These are phyloP conservation scores for Articulospora tetracladia DNA, from an alignment of 495 filamentous ascomycete genomes.

Conservation along the genomic window DNA sequence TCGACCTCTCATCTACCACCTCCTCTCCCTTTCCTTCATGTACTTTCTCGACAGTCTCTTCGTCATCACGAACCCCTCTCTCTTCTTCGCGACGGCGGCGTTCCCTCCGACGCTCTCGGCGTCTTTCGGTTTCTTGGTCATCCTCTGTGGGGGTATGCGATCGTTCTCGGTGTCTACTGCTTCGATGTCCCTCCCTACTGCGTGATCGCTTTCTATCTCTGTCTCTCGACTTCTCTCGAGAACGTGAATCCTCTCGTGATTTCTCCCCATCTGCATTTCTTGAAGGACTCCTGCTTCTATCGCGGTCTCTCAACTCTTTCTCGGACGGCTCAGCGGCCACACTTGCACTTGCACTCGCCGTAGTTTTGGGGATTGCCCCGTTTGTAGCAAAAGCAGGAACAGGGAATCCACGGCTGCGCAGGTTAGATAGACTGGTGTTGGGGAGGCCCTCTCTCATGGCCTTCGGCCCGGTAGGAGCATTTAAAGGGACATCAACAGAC, in stretches of 20 bases:
- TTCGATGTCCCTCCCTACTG: conserved; percentile 50
- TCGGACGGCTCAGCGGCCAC: conserved; percentile 17
- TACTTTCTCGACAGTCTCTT: conserved; percentile 2
- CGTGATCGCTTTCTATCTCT: conserved; percentile 25
- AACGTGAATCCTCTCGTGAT: conserved; percentile 30
- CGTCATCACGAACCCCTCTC: conserved; percentile 15
- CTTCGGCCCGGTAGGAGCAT: conserved; percentile 87
- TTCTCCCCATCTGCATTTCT: conserved; percentile 23
- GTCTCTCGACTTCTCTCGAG: conserved; percentile 34
- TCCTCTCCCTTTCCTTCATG: conserved; percentile 13
- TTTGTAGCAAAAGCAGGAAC: conserved; percentile 5
- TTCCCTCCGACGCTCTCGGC: conserved; percentile 39
- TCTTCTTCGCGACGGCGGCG: conserved; percentile 24
- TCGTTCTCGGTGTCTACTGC: conserved; percentile 50
- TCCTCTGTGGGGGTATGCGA: conserved; percentile 46
- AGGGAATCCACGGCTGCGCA: conserved; percentile 38
- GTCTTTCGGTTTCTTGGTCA: conserved; percentile 45
- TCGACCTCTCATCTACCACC: conserved; percentile 13
- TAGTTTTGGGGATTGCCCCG: conserved; percentile 10
- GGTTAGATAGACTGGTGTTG: conserved; percentile 61
- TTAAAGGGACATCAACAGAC: conserved; percentile 42
- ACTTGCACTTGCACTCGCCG: conserved; percentile 17
- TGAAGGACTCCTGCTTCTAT: conserved; percentile 20
- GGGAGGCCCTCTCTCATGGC: conserved; percentile 85
- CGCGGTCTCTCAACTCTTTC: conserved; percentile 14